Base-by-base conservation (phyloP, 2,329 filamentous ascomycete genomes). In the Raffaelea albimanens region DNA sequence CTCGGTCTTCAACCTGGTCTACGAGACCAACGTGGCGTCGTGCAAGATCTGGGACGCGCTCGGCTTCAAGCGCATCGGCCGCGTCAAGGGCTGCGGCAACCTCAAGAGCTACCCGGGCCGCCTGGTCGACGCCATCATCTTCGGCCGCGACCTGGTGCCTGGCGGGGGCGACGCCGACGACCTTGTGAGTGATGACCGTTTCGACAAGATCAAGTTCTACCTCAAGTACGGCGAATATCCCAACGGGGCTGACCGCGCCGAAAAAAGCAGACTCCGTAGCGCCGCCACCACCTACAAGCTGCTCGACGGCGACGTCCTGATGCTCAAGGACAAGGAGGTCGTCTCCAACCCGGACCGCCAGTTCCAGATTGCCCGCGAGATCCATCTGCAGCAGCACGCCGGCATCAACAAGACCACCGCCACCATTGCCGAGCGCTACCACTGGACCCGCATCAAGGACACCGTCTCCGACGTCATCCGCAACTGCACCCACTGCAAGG, bases 321-420 rank as follows among this genome's bases (percentile, higher is more conserved):
- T 96, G 87, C 79, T 97, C 59, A 96, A 96, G 67, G 91, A 91
- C 61, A 97, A 97, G 67, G 91, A 97, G 68, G 91, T 98, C 51
- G 87, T 98, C 52, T 85, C 87, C 22, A 90, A 96, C 63, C 87
- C 89, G 13, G 80, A 85, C 58, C 80, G 82, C 55, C 93, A 98
- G 69, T 94, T 94, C 63, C 87, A 93, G 51, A 93, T 97, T 57
- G 87, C 90, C 13, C 75, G 85, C 41, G 72, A 76, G 49, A 76
- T 90, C 34, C 93, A 98, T 65, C 72, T 80, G 49, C 65, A 69
- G 48, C 76, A 83, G 39, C 93, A 98, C 61, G 88, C 85, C 7
- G 93, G 93, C 45, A 97, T 97, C 72, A 98, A 98, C 72, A 96
- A 96, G 70, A 97, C 91, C 0, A 97, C 91, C 1, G 90, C 91